Conservation (phyloP, 805 yeast genomes). For the Jamesozyma spencerorum region DNA sequence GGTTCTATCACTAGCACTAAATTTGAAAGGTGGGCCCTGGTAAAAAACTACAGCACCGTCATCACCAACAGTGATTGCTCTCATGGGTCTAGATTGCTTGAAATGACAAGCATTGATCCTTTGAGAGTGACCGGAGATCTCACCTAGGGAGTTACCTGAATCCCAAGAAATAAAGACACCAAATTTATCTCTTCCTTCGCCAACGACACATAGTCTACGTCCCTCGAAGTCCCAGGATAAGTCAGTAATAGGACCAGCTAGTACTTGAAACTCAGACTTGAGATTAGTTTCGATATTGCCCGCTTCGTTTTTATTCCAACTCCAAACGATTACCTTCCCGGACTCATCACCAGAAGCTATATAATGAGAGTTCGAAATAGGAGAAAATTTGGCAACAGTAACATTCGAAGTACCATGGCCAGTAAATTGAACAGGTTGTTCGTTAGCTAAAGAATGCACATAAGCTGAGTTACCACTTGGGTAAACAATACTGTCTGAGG, state of each 20-base stretch:
- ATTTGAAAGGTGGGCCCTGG: conserved; percentile 92
- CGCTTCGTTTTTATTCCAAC: conserved; percentile 39
- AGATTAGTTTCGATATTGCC: conserved; percentile 38
- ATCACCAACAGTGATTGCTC: conserved; percentile 89
- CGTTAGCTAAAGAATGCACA: conserved; percentile 54
- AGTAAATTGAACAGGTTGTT: conserved; percentile 50
- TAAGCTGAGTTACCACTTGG: conserved; percentile 73
- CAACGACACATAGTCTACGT: conserved; percentile 82
- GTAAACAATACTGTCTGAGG: conserved; percentile 65
- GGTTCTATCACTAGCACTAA: conserved; percentile 59
- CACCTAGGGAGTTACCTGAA: conserved; percentile 95
- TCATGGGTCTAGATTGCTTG: conserved; percentile 78
- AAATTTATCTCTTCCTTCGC: conserved; percentile 82
- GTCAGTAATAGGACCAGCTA: conserved; percentile 73
- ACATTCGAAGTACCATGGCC: conserved; percentile 58
- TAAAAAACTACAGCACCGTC: conserved; percentile 77
- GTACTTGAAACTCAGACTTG: conserved; percentile 73
- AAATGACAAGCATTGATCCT: conserved; percentile 76
- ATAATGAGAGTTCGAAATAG: conserved; percentile 65
- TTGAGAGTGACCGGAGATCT: conserved; percentile 84
- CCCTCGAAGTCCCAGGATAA: conserved; percentile 90
- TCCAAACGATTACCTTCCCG: conserved; percentile 91
- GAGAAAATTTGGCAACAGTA: conserved; percentile 79
- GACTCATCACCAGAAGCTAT: conserved; percentile 85
- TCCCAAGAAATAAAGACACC: conserved; percentile 93